phyloP scores from a whole-genome alignment of 768 basidiomycete species.

The Mycena rosella region DNA sequence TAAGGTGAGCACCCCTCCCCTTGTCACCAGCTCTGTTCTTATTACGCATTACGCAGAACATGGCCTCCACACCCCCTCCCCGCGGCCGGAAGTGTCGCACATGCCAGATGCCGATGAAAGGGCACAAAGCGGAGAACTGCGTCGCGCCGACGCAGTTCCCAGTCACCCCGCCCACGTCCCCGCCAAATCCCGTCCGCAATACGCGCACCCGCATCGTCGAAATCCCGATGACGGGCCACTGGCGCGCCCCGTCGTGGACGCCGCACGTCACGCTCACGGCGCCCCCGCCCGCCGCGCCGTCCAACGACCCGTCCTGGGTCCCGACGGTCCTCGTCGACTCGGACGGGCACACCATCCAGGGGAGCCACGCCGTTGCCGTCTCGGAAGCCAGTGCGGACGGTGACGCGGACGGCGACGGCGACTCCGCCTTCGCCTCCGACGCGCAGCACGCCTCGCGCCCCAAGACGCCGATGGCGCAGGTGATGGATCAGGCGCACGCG shows the following conservation, averaged over 20 bases:
- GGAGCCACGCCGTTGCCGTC: slow-evolving; percentile 12
- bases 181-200: slow-evolving; percentile 17
- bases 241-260: slow-evolving; percentile 30
- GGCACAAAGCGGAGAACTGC: slow-evolving; percentile 32
- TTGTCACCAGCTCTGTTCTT: neutral
- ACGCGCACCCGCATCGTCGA: slow-evolving; percentile 8
- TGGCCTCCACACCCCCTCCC: slow-evolving; percentile 23
- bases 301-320: slow-evolving; percentile 20
- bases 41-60: neutral
- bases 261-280: slow-evolving; percentile 9
- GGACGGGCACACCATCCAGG: slow-evolving; percentile 36
- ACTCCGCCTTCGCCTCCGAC: neutral
- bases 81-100: slow-evolving; percentile 26
- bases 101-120: slow-evolving; percentile 34
- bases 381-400: too few relatives aligned
- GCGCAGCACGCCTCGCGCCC: neutral
- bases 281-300: neutral
- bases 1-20: slow-evolving; percentile 1
- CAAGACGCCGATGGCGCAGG: slow-evolving; percentile 34
- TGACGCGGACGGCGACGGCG: slow-evolving; percentile 25
- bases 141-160: slow-evolving; percentile 8
- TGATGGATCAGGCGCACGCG: slow-evolving; percentile 36
- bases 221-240: slow-evolving; percentile 23
- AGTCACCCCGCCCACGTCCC: slow-evolving; percentile 30
- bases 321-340: slow-evolving; percentile 36